Conservation (phyloP, 2,329 filamentous ascomycete genomes). For the Ophiostoma himal-ulmi region DNA sequence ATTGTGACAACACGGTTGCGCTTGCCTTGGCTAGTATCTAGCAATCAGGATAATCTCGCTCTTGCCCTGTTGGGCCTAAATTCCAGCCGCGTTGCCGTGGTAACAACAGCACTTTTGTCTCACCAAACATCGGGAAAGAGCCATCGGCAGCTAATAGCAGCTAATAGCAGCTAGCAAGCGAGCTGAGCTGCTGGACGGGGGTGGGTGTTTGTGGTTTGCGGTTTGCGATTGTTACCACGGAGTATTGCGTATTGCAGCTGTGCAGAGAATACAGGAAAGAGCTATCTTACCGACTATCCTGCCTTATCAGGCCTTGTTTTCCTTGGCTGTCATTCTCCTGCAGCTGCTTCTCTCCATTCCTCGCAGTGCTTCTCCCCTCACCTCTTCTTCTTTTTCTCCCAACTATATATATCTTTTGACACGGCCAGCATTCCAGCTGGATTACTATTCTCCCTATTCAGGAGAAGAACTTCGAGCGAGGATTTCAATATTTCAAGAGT, state of each 20-base stretch:
- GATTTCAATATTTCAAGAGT: not conserved
- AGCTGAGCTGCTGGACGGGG: not conserved
- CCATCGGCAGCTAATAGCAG: not conserved
- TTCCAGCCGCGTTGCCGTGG: constrained; percentile 18
- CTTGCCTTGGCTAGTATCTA: not conserved
- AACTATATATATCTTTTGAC: constrained; percentile 1
- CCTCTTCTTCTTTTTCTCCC: not conserved
- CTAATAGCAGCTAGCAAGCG: not conserved
- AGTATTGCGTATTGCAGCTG: not conserved
- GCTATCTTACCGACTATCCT: not conserved
- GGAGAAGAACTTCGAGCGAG: not conserved
- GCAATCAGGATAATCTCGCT: not conserved
- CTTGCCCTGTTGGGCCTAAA: constrained; percentile 14
- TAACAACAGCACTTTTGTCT: constrained; percentile 16
- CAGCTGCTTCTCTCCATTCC: not conserved
- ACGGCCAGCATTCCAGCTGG: not conserved
- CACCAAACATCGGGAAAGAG: constrained; percentile 12
- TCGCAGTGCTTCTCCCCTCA: not conserved
- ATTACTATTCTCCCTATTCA: not conserved
- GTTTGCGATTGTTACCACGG: too few species aligned
- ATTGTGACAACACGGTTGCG: not conserved
- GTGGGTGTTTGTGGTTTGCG: too few species aligned
- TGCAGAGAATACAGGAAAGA: not conserved
- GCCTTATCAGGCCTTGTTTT: not conserved
- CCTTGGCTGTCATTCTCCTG: not conserved